A percentile compares a stretch with the other conserved stretches of the same genome.
phyloP scores from a whole-genome alignment of 2,329 filamentous ascomycete genomes.

The Pestalotiopsis sp. region DNA sequence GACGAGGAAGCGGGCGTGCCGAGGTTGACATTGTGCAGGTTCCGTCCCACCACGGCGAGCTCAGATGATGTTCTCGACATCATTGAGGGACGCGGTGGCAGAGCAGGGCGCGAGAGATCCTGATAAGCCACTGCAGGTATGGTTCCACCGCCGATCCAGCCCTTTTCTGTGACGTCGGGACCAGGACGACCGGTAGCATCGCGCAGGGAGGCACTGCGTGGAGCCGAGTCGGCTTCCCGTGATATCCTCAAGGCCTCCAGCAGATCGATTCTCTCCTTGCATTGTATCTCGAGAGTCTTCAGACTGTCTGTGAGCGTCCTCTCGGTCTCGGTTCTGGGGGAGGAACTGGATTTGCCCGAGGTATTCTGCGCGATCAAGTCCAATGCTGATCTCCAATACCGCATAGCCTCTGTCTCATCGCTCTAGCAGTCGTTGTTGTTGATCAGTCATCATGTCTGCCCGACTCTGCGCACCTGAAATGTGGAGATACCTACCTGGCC shows the following conservation, averaged over 20 bases:
- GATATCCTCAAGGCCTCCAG: slow-evolving; percentile 77
- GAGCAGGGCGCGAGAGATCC: slow-evolving; percentile 73
- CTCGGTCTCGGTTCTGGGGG: slow-evolving; percentile 80
- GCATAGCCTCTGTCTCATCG: slow-evolving; percentile 86
- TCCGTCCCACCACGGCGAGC: slow-evolving; percentile 40
- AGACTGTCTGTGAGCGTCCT: slow-evolving; percentile 80
- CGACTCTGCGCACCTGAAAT: background rate
- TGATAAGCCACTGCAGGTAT: slow-evolving; percentile 80
- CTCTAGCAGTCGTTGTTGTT: slow-evolving; percentile 55
- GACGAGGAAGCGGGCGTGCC: slow-evolving; percentile 28
- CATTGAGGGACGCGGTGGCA: slow-evolving; percentile 59
- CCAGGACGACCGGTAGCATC: slow-evolving; percentile 18
- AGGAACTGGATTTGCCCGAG: slow-evolving; percentile 71
- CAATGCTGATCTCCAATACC: slow-evolving; percentile 87
- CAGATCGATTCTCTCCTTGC: slow-evolving; percentile 89
- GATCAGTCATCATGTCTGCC: background rate
- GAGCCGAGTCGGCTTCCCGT: slow-evolving; percentile 44
- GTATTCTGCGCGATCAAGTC: slow-evolving; percentile 88
- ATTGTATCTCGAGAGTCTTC: slow-evolving; percentile 83
- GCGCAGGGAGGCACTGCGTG: slow-evolving; percentile 29
- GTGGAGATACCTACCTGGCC: slow-evolving; percentile 51
- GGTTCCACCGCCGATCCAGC: slow-evolving; percentile 79
- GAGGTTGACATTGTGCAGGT: slow-evolving; percentile 23
- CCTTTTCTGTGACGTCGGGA: slow-evolving; percentile 37
- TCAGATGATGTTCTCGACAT: slow-evolving; percentile 58